A percentile compares a stretch with the other conserved stretches of the same genome.
Evolutionary conservation across 2,329 filamentous ascomycete species (phyloP).

Genomic region (Coleophoma crateriformis): DNA sequence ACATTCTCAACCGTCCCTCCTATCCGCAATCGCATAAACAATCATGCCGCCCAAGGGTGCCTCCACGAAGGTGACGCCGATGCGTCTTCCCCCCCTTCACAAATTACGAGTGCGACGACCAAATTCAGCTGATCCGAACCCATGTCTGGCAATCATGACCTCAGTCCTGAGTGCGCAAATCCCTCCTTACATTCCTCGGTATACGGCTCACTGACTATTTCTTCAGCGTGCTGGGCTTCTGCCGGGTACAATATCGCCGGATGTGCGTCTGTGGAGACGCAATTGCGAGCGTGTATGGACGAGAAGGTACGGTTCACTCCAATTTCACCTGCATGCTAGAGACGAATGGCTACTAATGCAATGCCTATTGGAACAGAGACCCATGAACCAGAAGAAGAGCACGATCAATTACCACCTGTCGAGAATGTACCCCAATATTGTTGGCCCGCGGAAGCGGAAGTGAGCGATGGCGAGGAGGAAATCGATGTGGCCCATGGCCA

Average conservation of each 20-base stretch:
- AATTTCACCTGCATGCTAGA: neutral
- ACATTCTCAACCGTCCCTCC: too few species aligned
- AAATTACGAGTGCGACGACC: constrained; percentile 61
- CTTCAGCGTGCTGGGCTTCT: constrained; percentile 76
- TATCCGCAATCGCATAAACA: neutral
- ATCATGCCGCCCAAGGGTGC: constrained; percentile 27
- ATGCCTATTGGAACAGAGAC: constrained; percentile 38
- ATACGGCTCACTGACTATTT: neutral
- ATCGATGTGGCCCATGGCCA: too few species aligned
- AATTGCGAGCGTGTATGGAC: constrained; percentile 74
- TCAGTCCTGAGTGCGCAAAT: constrained; percentile 55
- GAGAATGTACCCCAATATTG: constrained; percentile 69
- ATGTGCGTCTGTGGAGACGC: constrained; percentile 53
- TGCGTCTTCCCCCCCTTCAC: constrained; percentile 48
- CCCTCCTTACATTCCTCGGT: constrained; percentile 7
- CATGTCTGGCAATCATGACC: constrained; percentile 62
- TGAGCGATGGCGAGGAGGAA: constrained; percentile 18
- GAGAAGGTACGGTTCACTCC: constrained; percentile 50
- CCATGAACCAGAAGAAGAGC: constrained; percentile 56
- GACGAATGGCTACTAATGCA: neutral
- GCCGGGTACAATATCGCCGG: constrained; percentile 61
- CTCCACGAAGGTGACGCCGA: constrained; percentile 23
- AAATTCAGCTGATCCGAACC: constrained; percentile 55
- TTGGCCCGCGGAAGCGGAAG: constrained; percentile 64
- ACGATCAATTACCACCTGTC: constrained; percentile 88